phyloP scores from a whole-genome alignment of 768 basidiomycete species.

The Fibroporia radiculosa region DNA sequence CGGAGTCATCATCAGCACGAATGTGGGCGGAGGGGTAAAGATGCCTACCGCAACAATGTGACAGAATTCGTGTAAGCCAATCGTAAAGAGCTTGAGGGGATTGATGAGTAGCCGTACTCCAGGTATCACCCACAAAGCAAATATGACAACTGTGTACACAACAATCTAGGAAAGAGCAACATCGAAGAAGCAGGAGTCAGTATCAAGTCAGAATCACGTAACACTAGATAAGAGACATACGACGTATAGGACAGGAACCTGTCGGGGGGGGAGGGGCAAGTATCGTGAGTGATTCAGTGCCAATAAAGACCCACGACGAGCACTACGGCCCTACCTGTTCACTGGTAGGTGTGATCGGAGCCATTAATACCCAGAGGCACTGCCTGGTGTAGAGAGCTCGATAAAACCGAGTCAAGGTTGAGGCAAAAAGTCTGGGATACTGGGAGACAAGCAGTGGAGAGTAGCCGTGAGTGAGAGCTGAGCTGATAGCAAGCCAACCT shows the following conservation, averaged over 20 bases:
- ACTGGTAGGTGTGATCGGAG: constrained; percentile 52
- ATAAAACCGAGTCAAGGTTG: constrained; percentile 19
- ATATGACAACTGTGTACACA: constrained; percentile 79
- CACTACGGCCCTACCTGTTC: constrained; percentile 45
- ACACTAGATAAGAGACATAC: constrained; percentile 34
- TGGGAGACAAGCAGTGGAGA: no score
- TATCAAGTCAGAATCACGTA: not conserved
- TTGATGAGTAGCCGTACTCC: constrained; percentile 71
- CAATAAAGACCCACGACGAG: not conserved
- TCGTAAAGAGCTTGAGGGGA: constrained; percentile 81
- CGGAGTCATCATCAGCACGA: constrained; percentile 7
- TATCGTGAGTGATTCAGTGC: constrained; percentile 1
- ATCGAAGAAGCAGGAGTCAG: constrained; percentile 1
- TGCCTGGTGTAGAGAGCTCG: no score
- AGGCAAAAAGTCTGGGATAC: constrained; percentile 28
- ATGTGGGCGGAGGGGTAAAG: constrained; percentile 3
- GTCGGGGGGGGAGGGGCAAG: no score
- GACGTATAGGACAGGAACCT: constrained; percentile 73
- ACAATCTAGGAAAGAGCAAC: constrained; percentile 45
- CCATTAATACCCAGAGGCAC: constrained; percentile 15
- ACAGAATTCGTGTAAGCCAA: constrained; percentile 85
- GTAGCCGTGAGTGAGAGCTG: no score
- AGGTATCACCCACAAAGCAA: constrained; percentile 85
- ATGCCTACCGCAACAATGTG: constrained; percentile 66
- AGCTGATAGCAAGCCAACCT: no score